These are phyloP conservation scores for Penicillium macrosclerotiorum DNA, from an alignment of 495 filamentous ascomycete species.

Conservation along the genomic window DNA sequence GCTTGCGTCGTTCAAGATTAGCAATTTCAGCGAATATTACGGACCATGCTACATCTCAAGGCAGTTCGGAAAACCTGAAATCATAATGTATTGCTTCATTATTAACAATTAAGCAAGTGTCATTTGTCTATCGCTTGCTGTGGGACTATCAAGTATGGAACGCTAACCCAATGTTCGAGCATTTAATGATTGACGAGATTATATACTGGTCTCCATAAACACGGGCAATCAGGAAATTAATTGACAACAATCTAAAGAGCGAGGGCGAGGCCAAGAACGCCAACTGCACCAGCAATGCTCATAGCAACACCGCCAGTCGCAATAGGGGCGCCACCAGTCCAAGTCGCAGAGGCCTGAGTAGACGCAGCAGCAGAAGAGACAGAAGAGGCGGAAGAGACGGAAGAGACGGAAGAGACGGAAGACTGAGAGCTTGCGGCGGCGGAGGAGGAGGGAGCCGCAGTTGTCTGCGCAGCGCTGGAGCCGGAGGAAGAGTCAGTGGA, in stretches of 20 bases:
- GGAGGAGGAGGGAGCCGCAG: not conserved
- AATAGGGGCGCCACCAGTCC: slow-evolving; percentile 11
- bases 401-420: slow-evolving; percentile 1
- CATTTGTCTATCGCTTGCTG: too few species aligned
- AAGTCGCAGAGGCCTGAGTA: slow-evolving; percentile 6
- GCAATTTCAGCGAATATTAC: too few species aligned
- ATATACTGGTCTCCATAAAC: too few species aligned
- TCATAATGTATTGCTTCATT: too few species aligned
- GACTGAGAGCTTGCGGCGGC: slow-evolving; percentile 4
- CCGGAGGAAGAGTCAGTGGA: not conserved
- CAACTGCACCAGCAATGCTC: slow-evolving; percentile 12
- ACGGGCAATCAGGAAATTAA: not conserved
- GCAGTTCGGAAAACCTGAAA: too few species aligned
- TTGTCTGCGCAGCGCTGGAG: not conserved
- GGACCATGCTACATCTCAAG: too few species aligned
- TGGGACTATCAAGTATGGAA: too few species aligned
- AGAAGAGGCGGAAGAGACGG: slow-evolving; percentile 9
- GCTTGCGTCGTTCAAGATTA: too few species aligned
- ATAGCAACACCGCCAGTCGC: slow-evolving; percentile 18
- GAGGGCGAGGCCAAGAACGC: slow-evolving; percentile 22
- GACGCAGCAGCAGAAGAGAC: slow-evolving; percentile 1
- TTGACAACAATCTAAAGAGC: slow-evolving; percentile 14
- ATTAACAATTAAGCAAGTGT: not conserved
- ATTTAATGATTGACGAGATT: too few species aligned
- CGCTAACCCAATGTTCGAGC: too few species aligned